Base-by-base conservation (phyloP, 768 basidiomycete species). In the Ephemerocybe angulata region DNA sequence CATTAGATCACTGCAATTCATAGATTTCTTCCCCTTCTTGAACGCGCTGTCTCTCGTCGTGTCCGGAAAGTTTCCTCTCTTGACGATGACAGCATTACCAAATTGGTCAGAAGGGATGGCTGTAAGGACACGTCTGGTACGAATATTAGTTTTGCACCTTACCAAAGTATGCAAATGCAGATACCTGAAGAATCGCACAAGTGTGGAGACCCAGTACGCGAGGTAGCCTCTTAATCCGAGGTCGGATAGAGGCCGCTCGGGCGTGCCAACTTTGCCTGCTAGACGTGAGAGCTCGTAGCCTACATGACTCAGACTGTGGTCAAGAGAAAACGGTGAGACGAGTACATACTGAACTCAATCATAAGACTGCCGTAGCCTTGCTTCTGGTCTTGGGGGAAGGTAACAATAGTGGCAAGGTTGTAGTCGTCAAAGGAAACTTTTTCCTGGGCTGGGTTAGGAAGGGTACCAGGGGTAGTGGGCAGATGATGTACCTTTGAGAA, bases 391-490 rank as follows among this genome's bases (percentile, higher is more conserved):
- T 94, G 97, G 1, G 97, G 97, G 38, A 99, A 82, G 6, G 90
- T 91, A 61, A 98, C 86, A 62, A 99, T 99, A 69, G 93, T 95
- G 3, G 96, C 96, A 8, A 99, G 81, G 65, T 99, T 99, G 72
- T 95, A 97, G 62, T 96, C 91, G 62, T 99, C 97, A 59, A 93
- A 96, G 1, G 95, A 96, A 29, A 88, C 67, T 67, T 98, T 98
- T 72, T 99, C 97, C 91, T 95, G 52, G 6, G 41, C 6, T 41
- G 12, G 21, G 13, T 28, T 44, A 37, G 25, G 10, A 43, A 13
- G 24, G 42, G 17, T 24, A 17, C 50, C 52, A 31, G 47, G 27
- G 15, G 25, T 21, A 27, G 22, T 21, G 2, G 31, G 4, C 4
- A 13, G 37, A 27, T 21, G 15, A 57, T 61, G 24, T 54, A 80